phyloP scores from a whole-genome alignment of 805 yeast genomes.

The Cyberlindnera meyerae region DNA sequence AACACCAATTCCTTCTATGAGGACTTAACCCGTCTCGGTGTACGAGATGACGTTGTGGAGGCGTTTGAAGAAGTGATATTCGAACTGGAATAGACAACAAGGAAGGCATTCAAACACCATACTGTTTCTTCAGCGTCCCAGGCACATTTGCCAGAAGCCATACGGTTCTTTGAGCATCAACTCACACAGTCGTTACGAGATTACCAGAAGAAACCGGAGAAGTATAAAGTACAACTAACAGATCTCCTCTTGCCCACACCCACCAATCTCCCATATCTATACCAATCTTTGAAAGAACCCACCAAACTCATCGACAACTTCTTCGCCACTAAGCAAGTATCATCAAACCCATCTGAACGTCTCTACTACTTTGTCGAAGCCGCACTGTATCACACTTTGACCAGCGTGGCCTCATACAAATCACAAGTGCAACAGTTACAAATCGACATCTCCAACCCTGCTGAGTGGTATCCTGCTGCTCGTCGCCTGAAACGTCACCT shows the following conservation, averaged over 20 bases:
- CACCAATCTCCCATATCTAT: conserved; percentile 1
- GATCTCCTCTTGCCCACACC: conserved; percentile 6
- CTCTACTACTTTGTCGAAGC: conserved; percentile 11
- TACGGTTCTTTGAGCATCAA: conserved; percentile 8
- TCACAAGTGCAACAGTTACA: conserved; percentile 21
- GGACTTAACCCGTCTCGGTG: too few relatives aligned
- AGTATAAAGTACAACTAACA: not conserved
- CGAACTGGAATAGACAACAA: not conserved
- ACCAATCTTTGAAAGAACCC: conserved; percentile 1
- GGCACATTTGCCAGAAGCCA: not conserved
- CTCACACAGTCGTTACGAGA: not conserved
- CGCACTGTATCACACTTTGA: conserved; percentile 7
- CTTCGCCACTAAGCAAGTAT: conserved; percentile 4
- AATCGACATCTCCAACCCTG: conserved; percentile 52
- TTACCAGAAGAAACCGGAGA: not conserved
- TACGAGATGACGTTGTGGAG: conserved; percentile 7
- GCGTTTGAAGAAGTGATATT: conserved; percentile 2
- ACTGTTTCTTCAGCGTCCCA: not conserved
- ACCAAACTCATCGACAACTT: conserved; percentile 1
- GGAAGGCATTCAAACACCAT: not conserved
- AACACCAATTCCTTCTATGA: too few relatives aligned
- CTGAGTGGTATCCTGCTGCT: conserved; percentile 82
- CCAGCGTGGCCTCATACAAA: conserved; percentile 5
- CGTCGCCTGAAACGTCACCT: conserved; percentile 72
- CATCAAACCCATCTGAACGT: conserved; percentile 1